Percentiles rank a stretch among this genome's conserved stretches.
These are phyloP conservation scores for Sporobolus alterniflorus DNA, from an alignment of 202 grass and related monocot genomes.

Conservation along the genomic window DNA sequence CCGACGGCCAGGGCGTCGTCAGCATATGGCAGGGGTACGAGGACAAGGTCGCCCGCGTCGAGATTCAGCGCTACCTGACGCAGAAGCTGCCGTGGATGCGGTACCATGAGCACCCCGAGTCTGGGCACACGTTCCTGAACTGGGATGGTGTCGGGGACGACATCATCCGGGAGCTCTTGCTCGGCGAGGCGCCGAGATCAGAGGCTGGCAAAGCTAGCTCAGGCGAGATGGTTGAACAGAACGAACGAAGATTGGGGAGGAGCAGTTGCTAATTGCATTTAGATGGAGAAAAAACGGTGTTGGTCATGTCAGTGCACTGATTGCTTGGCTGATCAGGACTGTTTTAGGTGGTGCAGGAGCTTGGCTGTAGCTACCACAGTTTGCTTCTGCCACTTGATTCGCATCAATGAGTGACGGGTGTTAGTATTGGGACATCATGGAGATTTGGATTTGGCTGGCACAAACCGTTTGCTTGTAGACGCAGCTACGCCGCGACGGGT, in stretches of 20 bases:
- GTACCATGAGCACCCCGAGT: conserved; percentile 65
- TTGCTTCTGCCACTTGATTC: too few species aligned
- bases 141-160: conserved; percentile 34
- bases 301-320: neutral
- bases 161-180: conserved; percentile 56
- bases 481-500: too few species aligned
- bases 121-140: conserved; percentile 46
- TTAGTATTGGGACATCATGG: too few species aligned
- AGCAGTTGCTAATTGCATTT: neutral
- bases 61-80: conserved; percentile 64
- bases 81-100: conserved; percentile 68
- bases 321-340: too few species aligned
- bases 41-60: conserved; percentile 60
- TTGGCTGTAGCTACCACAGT: neutral
- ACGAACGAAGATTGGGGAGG: neutral
- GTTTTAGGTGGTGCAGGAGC: too few species aligned
- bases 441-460: too few species aligned
- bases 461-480: too few species aligned
- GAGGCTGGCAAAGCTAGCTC: neutral
- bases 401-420: too few species aligned
- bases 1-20: conserved; percentile 55
- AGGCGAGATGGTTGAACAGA: neutral
- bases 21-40: conserved; percentile 66
- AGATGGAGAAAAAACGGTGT: neutral
- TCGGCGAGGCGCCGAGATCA: conserved; percentile 25